A percentile compares a stretch with the other conserved stretches of the same genome.
Evolutionary conservation across 371 early-diverging fungal species (phyloP).

Genomic region (Smittium mucronatum): DNA sequence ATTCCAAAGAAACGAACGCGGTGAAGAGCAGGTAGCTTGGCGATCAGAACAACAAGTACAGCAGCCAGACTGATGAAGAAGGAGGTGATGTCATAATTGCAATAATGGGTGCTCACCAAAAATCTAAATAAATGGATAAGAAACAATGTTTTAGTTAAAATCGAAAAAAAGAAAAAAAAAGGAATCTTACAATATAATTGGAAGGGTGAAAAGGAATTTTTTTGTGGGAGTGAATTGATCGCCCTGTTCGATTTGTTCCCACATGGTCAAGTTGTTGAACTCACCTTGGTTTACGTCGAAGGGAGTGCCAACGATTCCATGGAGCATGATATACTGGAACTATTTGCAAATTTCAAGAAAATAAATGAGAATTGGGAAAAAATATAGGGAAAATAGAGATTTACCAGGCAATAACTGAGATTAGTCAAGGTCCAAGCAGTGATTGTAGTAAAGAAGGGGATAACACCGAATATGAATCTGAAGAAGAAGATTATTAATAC

Average conservation of each 20-base stretch:
- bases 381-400: constrained; percentile 40
- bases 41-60: constrained; percentile 67
- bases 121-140: constrained; percentile 46
- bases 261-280: constrained; percentile 84
- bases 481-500: constrained; percentile 62
- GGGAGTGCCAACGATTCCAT: constrained; percentile 89
- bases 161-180: neutral
- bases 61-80: constrained; percentile 77
- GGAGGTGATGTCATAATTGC: constrained; percentile 75
- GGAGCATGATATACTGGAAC: constrained; percentile 92
- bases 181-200: constrained; percentile 73
- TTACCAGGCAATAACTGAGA: constrained; percentile 73
- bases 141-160: constrained; percentile 5
- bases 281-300: constrained; percentile 89
- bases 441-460: constrained; percentile 82
- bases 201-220: constrained; percentile 86
- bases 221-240: constrained; percentile 93
- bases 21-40: constrained; percentile 91
- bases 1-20: constrained; percentile 90
- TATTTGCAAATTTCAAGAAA: constrained; percentile 24
- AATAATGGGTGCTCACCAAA: constrained; percentile 85
- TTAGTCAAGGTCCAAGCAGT: constrained; percentile 93
- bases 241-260: constrained; percentile 97
- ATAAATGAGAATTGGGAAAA: constrained; percentile 24
- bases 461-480: constrained; percentile 65